These are phyloP conservation scores for Sanguinoderma infundibulare DNA, from an alignment of 1,284 basidiomycete species.

Conservation along the genomic window DNA sequence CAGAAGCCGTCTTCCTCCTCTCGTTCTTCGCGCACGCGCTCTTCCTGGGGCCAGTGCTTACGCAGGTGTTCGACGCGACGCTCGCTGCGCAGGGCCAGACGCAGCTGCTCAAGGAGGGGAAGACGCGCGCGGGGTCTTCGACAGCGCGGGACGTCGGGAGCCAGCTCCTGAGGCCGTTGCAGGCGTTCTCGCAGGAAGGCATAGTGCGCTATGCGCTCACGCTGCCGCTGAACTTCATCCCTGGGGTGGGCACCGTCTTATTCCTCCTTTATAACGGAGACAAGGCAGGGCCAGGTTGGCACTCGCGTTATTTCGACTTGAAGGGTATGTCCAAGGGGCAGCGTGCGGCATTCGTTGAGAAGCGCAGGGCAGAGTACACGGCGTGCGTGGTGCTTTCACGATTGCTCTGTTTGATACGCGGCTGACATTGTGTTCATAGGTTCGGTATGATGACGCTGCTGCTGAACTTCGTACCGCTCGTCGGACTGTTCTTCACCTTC, in stretches of 20 bases:
- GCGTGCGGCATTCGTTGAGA: conserved; percentile 57
- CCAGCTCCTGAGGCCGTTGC: conserved; percentile 41
- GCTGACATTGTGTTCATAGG: conserved; percentile 30
- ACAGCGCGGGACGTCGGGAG: conserved; percentile 36
- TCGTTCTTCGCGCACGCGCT: conserved; percentile 51
- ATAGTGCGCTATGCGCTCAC: conserved; percentile 51
- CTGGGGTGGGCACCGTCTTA: conserved; percentile 66
- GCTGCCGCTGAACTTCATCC: conserved; percentile 69
- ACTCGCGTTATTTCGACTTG: conserved; percentile 72
- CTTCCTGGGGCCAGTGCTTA: conserved; percentile 48
- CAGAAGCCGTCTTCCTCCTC: conserved; percentile 44
- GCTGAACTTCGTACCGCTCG: conserved; percentile 66
- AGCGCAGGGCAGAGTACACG: conserved; percentile 47
- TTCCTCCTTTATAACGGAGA: conserved; percentile 60
- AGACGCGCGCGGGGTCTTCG: conserved; percentile 26
- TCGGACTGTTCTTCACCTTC: conserved; percentile 56
- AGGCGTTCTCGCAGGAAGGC: conserved; percentile 34
- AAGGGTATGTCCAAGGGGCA: conserved; percentile 56
- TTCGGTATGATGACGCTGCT: conserved; percentile 66
- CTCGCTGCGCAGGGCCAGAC: conserved; percentile 40
- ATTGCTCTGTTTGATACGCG: neutral
- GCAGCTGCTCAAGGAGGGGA: conserved; percentile 40
- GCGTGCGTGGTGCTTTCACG: conserved; percentile 39
- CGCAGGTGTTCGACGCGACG: conserved; percentile 51
- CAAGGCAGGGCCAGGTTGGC: conserved; percentile 56